phyloP scores from a whole-genome alignment of 495 filamentous ascomycete species.

The Lichina pygmaea region DNA sequence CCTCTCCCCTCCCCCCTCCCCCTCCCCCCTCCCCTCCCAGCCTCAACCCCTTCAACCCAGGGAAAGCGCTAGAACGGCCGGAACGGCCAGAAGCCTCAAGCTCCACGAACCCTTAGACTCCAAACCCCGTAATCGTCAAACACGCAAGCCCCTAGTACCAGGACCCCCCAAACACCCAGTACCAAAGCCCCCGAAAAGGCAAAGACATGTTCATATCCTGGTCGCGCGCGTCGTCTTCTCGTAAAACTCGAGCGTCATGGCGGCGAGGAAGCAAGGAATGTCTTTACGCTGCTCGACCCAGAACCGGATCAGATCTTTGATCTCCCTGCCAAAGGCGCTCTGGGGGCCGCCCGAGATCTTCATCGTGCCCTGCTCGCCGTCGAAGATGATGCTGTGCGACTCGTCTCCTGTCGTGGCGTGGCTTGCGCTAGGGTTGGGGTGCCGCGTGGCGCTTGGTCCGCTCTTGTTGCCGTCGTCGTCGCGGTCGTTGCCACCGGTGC shows the following conservation, averaged over 20 bases:
- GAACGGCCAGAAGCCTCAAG: too few relatives aligned
- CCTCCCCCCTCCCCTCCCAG: too few relatives aligned
- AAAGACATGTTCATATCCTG: slow-evolving; percentile 10
- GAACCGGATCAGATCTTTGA: slow-evolving; percentile 59
- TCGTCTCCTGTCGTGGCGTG: slow-evolving; percentile 8
- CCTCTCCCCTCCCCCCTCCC: too few relatives aligned
- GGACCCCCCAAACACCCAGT: not conserved
- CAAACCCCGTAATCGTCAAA: too few relatives aligned
- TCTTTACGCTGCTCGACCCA: slow-evolving; percentile 82
- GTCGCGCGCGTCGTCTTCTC: slow-evolving; percentile 44
- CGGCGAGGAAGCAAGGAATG: slow-evolving; percentile 79
- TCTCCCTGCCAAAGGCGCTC: slow-evolving; percentile 61
- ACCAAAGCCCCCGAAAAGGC: slow-evolving; percentile 2
- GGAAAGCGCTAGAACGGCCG: too few relatives aligned
- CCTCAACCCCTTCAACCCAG: too few relatives aligned
- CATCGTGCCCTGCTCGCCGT: slow-evolving; percentile 87
- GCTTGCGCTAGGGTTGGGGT: too few relatives aligned
- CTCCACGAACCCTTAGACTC: too few relatives aligned
- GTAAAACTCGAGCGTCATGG: slow-evolving; percentile 72
- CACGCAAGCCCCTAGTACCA: too few relatives aligned
- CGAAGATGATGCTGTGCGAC: slow-evolving; percentile 84
- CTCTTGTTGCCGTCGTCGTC: slow-evolving; percentile 16
- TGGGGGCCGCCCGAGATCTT: slow-evolving; percentile 79
- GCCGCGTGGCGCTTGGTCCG: too few relatives aligned
- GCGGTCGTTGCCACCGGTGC: slow-evolving; percentile 24